A percentile compares a stretch with the other conserved stretches of the same genome.
phyloP scores from a whole-genome alignment of 331 rosid species.

The Telfairia occidentalis region DNA sequence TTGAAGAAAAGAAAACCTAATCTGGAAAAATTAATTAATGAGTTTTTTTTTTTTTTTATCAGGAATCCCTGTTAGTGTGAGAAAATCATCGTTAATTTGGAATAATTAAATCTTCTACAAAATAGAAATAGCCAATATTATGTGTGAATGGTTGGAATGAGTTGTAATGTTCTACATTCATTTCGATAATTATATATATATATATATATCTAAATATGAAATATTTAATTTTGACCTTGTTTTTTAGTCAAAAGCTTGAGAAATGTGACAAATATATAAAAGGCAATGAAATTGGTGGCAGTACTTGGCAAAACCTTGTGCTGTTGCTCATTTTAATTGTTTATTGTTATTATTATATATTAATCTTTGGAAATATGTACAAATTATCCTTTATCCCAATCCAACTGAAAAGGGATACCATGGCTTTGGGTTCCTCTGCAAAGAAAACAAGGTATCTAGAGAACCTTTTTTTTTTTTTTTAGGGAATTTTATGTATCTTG shows the following conservation, averaged over 20 bases:
- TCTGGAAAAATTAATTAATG: neutral
- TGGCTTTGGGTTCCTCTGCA: neutral
- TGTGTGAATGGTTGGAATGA: neutral
- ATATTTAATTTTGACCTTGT: slow-evolving; percentile 3
- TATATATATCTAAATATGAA: neutral
- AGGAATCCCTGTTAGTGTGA: neutral
- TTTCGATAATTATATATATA: neutral
- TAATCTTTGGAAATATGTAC: neutral
- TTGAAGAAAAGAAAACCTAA: neutral
- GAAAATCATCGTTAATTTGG: neutral
- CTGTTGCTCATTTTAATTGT: neutral
- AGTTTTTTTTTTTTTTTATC: neutral
- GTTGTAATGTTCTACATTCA: neutral
- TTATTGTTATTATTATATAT: neutral
- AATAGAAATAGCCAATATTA: neutral
- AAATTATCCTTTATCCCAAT: neutral
- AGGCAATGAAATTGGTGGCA: neutral
- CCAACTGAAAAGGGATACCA: neutral
- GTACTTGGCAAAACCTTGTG: neutral
- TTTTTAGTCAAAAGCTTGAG: neutral
- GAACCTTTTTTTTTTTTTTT: neutral
- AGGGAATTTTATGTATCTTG: neutral
- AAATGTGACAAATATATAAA: neutral
- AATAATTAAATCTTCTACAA: slow-evolving; percentile 2
- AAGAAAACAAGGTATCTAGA: neutral